Conservation (phyloP, 2,329 filamentous ascomycete genomes). For the Epicoccum nigrum region DNA sequence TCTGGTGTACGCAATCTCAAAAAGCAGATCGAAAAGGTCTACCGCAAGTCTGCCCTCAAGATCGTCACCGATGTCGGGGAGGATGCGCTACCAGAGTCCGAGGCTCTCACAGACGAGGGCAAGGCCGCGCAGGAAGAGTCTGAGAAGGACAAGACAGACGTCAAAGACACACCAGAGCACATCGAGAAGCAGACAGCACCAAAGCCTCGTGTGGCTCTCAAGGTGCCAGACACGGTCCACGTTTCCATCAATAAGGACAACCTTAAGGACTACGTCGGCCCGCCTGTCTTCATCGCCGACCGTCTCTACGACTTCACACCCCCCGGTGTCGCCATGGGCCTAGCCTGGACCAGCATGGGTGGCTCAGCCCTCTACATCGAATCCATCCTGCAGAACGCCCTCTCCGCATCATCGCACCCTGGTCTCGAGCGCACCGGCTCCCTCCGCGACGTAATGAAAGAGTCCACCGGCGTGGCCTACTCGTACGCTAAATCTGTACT, state of each 20-base stretch:
- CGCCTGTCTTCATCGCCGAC: conserved; percentile 93
- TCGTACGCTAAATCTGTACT: conserved; percentile 92
- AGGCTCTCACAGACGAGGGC: conserved; percentile 83
- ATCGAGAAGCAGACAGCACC: conserved; percentile 67
- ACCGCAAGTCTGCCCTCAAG: conserved; percentile 94
- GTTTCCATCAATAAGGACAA: conserved; percentile 87
- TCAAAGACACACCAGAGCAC: conserved; percentile 65
- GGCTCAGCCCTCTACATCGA: conserved; percentile 97
- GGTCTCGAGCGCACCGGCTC: conserved; percentile 92
- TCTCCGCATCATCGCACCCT: conserved; percentile 75
- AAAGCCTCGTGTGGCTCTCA: conserved; percentile 74
- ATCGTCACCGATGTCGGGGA: conserved; percentile 95
- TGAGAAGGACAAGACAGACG: conserved; percentile 67
- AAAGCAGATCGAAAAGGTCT: conserved; percentile 99
- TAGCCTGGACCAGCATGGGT: conserved; percentile 97
- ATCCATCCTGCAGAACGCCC: conserved; percentile 85
- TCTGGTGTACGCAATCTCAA: conserved; percentile 97
- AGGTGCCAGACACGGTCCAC: conserved; percentile 85
- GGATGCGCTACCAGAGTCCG: conserved; percentile 77
- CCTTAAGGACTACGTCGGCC: conserved; percentile 94
- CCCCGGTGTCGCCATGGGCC: conserved; percentile 93
- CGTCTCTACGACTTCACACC: conserved; percentile 93
- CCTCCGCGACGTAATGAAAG: conserved; percentile 96
- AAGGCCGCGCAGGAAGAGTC: conserved; percentile 76
- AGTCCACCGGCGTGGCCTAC: conserved; percentile 93